A percentile compares a stretch with the other conserved stretches of the same genome.
Conservation (phyloP, 139 green algal genomes). For the Coelastrella sp. region DNA sequence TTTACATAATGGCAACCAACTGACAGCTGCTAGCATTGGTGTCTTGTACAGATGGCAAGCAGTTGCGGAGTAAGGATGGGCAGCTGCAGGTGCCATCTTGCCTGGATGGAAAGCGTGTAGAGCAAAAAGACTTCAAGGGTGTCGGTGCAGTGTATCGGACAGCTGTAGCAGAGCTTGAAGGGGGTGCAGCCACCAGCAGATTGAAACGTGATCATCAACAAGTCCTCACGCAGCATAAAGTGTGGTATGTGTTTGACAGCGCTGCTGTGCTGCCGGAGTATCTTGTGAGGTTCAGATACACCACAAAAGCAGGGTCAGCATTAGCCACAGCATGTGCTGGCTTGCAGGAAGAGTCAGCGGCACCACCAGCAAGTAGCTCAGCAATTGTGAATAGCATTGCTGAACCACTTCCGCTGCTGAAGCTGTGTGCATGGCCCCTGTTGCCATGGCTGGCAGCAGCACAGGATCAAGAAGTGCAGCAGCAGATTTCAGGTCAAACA, state of each 20-base stretch:
- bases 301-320: neutral
- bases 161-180: neutral
- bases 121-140: neutral
- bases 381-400: neutral
- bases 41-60: neutral
- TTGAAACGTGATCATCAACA: neutral
- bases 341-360: neutral
- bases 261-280: conserved; percentile 80
- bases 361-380: neutral
- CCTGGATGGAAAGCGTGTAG: neutral
- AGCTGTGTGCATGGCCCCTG: conserved; percentile 54
- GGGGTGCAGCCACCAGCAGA: neutral
- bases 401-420: neutral
- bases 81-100: neutral
- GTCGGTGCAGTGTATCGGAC: conserved; percentile 12
- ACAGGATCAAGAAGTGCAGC: neutral
- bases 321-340: conserved; percentile 16
- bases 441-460: conserved; percentile 58
- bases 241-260: conserved; percentile 72
- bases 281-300: conserved; percentile 76
- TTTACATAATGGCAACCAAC: too few relatives aligned
- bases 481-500: neutral
- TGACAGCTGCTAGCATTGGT: neutral
- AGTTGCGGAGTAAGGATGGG: conserved; percentile 8
- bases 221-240: neutral